phyloP scores from a whole-genome alignment of 495 filamentous ascomycete species.

The Penicillium canescens region DNA sequence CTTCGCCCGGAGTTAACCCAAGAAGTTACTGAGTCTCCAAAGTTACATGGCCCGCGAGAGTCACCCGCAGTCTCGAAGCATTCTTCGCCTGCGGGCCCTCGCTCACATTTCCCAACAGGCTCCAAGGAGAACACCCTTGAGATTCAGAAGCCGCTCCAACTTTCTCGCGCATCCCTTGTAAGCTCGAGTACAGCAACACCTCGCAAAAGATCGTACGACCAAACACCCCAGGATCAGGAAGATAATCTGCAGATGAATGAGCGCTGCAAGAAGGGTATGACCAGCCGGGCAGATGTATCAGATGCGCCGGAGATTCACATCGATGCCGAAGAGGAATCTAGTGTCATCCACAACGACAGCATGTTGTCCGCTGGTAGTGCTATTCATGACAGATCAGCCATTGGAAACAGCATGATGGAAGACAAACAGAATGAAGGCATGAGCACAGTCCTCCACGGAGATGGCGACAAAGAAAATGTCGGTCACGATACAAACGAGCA shows the following conservation, averaged over 20 bases:
- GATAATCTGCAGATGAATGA: conserved; percentile 19
- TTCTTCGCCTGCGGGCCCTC: conserved; percentile 1
- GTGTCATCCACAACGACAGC: conserved; percentile 25
- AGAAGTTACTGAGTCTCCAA: neutral
- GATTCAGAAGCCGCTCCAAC: conserved; percentile 13
- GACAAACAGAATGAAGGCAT: conserved; percentile 45
- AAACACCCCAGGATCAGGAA: conserved; percentile 33
- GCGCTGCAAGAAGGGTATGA: conserved; percentile 35
- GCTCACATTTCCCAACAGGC: neutral
- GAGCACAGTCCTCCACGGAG: conserved; percentile 41
- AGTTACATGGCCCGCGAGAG: neutral
- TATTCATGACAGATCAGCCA: conserved; percentile 21
- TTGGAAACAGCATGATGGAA: conserved; percentile 40
- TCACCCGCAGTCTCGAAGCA: neutral
- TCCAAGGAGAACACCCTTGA: conserved; percentile 9
- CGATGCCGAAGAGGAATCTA: conserved; percentile 33
- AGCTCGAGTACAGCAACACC: conserved; percentile 22
- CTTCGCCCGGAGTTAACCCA: neutral
- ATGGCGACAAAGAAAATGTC: conserved; percentile 27
- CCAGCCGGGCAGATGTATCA: conserved; percentile 18
- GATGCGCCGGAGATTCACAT: conserved; percentile 30
- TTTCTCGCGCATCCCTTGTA: conserved; percentile 14
- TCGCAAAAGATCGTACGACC: conserved; percentile 41
- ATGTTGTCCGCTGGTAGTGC: conserved; percentile 16
- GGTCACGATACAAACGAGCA: conserved; percentile 17